These are phyloP conservation scores for Solanum chacoense DNA, from an alignment of 305 asterid species.

Conservation along the genomic window DNA sequence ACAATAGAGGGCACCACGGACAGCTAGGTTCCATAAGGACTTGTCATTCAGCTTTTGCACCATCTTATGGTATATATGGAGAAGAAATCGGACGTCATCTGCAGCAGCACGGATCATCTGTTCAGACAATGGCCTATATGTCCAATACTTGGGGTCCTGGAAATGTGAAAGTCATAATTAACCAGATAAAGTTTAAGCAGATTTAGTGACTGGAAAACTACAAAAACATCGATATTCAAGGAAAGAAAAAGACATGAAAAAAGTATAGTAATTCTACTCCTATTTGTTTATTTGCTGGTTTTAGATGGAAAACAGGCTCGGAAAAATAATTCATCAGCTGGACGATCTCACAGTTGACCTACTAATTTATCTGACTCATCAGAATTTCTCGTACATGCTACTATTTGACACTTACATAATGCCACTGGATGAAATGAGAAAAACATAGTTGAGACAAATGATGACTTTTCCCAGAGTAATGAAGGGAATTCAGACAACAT, in stretches of 20 bases:
- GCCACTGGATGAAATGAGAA: conserved; percentile 2
- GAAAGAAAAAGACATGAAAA: background rate
- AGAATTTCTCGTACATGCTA: background rate
- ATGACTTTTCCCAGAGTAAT: background rate
- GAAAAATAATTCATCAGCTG: background rate
- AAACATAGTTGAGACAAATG: background rate
- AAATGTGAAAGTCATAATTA: conserved; percentile 7
- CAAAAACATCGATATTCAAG: background rate
- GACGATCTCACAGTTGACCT: background rate
- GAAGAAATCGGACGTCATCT: conserved; percentile 95
- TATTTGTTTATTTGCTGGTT: background rate
- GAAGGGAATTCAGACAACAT: background rate
- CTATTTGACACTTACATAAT: background rate
- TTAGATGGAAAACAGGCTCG: background rate
- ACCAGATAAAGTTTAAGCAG: background rate
- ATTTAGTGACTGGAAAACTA: conserved; percentile 1
- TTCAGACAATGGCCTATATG: conserved; percentile 76
- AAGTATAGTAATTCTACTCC: background rate
- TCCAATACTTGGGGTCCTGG: conserved; percentile 94
- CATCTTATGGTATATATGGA: conserved; percentile 63
- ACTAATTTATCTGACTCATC: background rate
- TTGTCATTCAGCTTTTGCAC: conserved; percentile 58
- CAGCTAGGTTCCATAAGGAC: conserved; percentile 80
- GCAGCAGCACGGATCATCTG: conserved; percentile 96
- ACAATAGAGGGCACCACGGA: conserved; percentile 92